Conservation (phyloP, 192 early-diverging fungal genomes). For the Borealophlyctis nickersoniae region DNA sequence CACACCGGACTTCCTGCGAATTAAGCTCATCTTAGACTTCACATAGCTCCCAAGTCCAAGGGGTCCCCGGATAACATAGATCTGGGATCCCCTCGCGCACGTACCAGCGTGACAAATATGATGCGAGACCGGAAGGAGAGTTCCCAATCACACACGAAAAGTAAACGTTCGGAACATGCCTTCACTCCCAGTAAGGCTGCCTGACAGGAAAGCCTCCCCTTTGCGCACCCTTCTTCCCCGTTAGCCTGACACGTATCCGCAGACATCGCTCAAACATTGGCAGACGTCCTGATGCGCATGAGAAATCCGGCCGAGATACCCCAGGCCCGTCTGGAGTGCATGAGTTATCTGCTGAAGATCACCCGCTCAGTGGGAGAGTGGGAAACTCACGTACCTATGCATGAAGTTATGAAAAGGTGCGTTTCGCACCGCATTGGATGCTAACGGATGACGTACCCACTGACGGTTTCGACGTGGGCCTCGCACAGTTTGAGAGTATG, state of each 20-base stretch:
- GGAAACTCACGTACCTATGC: background rate
- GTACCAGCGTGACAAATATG: conserved; percentile 2
- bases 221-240: too few relatives aligned
- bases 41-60: conserved; percentile 9
- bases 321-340: background rate
- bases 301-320: background rate
- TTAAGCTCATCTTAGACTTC: conserved; percentile 1
- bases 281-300: background rate
- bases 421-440: background rate
- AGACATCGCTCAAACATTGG: background rate
- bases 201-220: too few relatives aligned
- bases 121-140: background rate
- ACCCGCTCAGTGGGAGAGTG: background rate
- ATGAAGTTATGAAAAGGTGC: conserved; percentile 7
- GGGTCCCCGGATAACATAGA: conserved; percentile 9
- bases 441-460: background rate
- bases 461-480: background rate
- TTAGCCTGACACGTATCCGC: too few relatives aligned
- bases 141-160: too few relatives aligned
- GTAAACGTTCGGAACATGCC: too few relatives aligned
- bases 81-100: conserved; percentile 6
- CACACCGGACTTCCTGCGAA: background rate
- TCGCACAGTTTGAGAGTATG: conserved; percentile 36
- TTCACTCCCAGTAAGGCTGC: too few relatives aligned
- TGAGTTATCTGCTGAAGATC: background rate